Percentiles rank a stretch among this genome's conserved stretches.
Conservation (phyloP, 208 protist genomes). For the Acanthamoeba lugdunensis region DNA sequence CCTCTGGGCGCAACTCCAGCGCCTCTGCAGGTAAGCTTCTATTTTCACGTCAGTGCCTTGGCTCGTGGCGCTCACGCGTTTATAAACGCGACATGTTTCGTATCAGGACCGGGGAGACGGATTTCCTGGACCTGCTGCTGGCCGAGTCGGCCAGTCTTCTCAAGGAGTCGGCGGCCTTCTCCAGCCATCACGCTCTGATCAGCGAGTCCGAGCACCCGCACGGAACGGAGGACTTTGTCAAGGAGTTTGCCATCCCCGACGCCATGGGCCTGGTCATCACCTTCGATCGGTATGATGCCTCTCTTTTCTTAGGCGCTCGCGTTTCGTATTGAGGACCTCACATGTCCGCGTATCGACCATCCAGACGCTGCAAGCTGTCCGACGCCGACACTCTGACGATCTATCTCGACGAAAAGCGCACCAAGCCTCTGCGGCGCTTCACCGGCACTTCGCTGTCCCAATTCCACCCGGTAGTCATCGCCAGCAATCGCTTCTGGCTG, state of each 20-base stretch:
- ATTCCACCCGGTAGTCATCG: constrained; percentile 29
- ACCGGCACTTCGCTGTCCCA: constrained; percentile 1
- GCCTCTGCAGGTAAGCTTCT: not conserved
- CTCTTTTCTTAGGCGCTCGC: not conserved
- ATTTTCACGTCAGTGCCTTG: not conserved
- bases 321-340: not conserved
- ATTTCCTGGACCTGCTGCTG: constrained; percentile 11
- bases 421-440: constrained; percentile 24
- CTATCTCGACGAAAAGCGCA: constrained; percentile 52
- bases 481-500: constrained; percentile 46
- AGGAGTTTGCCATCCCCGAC: constrained; percentile 15
- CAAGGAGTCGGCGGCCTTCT: constrained; percentile 45
- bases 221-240: constrained; percentile 2
- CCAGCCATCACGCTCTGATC: not conserved
- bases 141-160: constrained; percentile 17
- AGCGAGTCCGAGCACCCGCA: constrained; percentile 47
- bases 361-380: constrained; percentile 55
- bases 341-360: not conserved
- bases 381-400: constrained; percentile 39
- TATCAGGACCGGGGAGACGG: not conserved
- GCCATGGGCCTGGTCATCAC: constrained; percentile 31
- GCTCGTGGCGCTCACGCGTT: not conserved
- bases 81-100: not conserved
- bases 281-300: not conserved
- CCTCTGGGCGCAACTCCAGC: constrained; percentile 29